Percentiles rank a stretch among this genome's conserved stretches.
Conservation (phyloP, 805 yeast species). For the Maudiozyma pseudohumilis region DNA sequence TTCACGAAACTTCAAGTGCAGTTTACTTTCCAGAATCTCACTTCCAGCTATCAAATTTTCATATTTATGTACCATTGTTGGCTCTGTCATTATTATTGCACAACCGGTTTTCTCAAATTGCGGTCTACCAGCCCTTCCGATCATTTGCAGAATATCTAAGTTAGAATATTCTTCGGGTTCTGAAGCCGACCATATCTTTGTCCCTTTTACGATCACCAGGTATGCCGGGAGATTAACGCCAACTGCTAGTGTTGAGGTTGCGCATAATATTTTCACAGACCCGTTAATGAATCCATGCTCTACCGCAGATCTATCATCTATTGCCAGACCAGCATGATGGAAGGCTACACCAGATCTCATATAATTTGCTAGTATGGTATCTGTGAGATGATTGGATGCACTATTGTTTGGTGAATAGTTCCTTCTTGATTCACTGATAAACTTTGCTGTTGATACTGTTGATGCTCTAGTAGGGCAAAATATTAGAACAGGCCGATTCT, state of each 20-base stretch:
- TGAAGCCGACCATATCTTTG: slow-evolving; percentile 46
- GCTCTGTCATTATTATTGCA: slow-evolving; percentile 40
- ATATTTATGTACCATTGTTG: slow-evolving; percentile 29
- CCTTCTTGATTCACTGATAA: slow-evolving; percentile 23
- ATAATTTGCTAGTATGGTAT: slow-evolving; percentile 6
- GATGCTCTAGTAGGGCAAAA: slow-evolving; percentile 48
- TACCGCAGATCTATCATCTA: slow-evolving; percentile 36
- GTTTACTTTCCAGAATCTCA: slow-evolving; percentile 38
- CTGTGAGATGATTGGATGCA: not conserved
- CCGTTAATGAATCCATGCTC: slow-evolving; percentile 39
- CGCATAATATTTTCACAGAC: slow-evolving; percentile 36
- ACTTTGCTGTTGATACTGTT: slow-evolving; percentile 38
- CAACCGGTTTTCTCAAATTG: slow-evolving; percentile 42
- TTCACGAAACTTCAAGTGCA: slow-evolving; percentile 33
- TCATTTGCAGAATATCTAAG: slow-evolving; percentile 50
- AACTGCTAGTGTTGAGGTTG: slow-evolving; percentile 51
- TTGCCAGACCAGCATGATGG: slow-evolving; percentile 51
- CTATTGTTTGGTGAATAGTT: not conserved
- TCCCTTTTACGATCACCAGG: slow-evolving; percentile 51
- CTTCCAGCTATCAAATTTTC: slow-evolving; percentile 34
- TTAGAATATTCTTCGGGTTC: slow-evolving; percentile 44
- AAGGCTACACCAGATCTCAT: slow-evolving; percentile 35
- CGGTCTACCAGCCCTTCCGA: slow-evolving; percentile 58
- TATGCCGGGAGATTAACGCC: slow-evolving; percentile 57
- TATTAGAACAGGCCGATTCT: slow-evolving; percentile 36